These are phyloP conservation scores for Populus nigra DNA, from an alignment of 345 rosid genomes.

Conservation along the genomic window DNA sequence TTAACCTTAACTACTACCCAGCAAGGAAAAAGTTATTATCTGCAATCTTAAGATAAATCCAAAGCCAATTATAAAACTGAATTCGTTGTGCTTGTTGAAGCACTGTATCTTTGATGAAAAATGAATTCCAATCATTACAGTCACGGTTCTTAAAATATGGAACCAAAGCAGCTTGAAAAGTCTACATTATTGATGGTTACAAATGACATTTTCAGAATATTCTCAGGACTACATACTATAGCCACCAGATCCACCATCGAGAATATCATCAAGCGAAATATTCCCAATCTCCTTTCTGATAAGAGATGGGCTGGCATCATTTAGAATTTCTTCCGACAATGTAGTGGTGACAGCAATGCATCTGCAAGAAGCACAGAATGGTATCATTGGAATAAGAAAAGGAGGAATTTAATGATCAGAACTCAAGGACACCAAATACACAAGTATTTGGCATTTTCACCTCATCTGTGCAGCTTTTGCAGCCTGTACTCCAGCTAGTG, in stretches of 20 bases:
- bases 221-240: conserved; percentile 72
- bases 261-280: conserved; percentile 76
- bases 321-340: conserved; percentile 59
- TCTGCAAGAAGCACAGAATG: conserved; percentile 48
- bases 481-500: conserved; percentile 93
- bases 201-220: conserved; percentile 31
- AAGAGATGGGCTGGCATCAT: conserved; percentile 65
- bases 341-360: conserved; percentile 91
- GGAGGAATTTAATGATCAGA: neutral
- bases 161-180: neutral
- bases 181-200: conserved; percentile 43
- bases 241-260: conserved; percentile 73
- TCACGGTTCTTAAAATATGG: conserved; percentile 18
- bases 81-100: conserved; percentile 1
- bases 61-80: conserved; percentile 9
- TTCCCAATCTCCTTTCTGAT: conserved; percentile 71
- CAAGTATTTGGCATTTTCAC: conserved; percentile 35
- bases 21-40: conserved; percentile 9
- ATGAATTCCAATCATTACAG: conserved; percentile 32
- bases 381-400: conserved; percentile 5
- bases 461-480: conserved; percentile 95
- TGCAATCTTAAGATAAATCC: conserved; percentile 10
- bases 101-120: conserved; percentile 13
- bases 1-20: conserved; percentile 9
- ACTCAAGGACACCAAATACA: conserved; percentile 2